phyloP scores from a whole-genome alignment of 1,284 basidiomycete genomes.

The Pisolithus thermaeus region DNA sequence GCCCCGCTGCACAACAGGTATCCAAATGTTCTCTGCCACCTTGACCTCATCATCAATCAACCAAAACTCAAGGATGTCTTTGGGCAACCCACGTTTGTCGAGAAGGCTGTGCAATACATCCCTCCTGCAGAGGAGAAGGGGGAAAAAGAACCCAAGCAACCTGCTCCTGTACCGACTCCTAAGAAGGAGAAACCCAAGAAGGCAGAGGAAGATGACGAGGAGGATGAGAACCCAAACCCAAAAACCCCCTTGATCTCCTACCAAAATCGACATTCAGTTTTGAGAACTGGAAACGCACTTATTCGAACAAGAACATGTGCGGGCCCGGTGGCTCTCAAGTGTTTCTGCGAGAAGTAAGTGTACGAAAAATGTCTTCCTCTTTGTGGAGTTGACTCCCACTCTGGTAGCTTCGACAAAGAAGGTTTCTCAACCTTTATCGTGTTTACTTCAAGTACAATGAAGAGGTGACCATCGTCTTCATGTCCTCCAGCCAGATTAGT shows the following conservation, averaged over 20 bases:
- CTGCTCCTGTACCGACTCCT: slow-evolving; percentile 40
- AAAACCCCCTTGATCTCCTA: slow-evolving; percentile 91
- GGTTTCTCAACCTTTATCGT: too few species aligned
- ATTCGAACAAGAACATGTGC: slow-evolving; percentile 95
- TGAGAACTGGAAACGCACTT: slow-evolving; percentile 97
- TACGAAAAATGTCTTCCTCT: background rate
- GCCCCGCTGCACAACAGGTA: slow-evolving; percentile 58
- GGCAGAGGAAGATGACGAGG: slow-evolving; percentile 59
- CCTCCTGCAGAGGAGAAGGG: slow-evolving; percentile 75
- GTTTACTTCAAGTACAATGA: too few species aligned
- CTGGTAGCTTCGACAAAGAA: slow-evolving; percentile 87
- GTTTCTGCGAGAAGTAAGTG: slow-evolving; percentile 86
- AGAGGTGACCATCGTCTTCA: slow-evolving; percentile 89
- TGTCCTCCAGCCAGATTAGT: too few species aligned
- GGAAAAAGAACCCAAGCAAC: slow-evolving; percentile 39
- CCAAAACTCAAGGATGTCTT: slow-evolving; percentile 67
- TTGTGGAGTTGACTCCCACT: slow-evolving; percentile 24
- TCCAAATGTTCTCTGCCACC: slow-evolving; percentile 79
- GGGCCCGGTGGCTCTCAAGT: slow-evolving; percentile 70
- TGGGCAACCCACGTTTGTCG: slow-evolving; percentile 54
- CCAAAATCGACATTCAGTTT: slow-evolving; percentile 93
- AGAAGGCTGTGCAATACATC: slow-evolving; percentile 68
- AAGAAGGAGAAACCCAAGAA: slow-evolving; percentile 57
- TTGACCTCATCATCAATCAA: slow-evolving; percentile 83
- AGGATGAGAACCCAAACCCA: slow-evolving; percentile 68